Conservation (phyloP, 495 filamentous ascomycete genomes). For the Talaromyces nanjingensis region DNA sequence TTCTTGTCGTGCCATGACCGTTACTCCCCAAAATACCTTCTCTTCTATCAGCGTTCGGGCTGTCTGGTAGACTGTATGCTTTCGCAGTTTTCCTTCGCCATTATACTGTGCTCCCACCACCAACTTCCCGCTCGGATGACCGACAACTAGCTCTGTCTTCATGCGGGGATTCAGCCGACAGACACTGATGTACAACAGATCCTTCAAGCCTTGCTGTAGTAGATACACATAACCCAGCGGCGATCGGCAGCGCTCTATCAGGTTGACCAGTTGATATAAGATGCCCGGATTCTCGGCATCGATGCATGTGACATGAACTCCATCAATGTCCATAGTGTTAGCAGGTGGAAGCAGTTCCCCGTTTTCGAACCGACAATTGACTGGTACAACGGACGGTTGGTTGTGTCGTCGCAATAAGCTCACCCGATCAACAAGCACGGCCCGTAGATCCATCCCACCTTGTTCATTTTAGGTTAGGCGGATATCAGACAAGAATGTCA, state of each 20-base stretch:
- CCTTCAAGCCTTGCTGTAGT: neutral
- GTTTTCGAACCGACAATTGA: conserved; percentile 39
- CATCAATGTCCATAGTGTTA: conserved; percentile 46
- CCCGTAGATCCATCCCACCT: neutral
- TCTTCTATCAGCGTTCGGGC: neutral
- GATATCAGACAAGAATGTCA: neutral
- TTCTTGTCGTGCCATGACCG: neutral
- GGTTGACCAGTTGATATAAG: conserved; percentile 16
- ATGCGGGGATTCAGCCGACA: neutral
- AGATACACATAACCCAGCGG: neutral
- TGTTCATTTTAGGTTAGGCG: neutral
- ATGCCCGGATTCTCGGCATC: conserved; percentile 65
- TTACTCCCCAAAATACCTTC: neutral
- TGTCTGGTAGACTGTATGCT: neutral
- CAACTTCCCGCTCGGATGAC: neutral
- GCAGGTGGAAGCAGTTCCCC: conserved; percentile 61
- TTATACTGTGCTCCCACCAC: neutral
- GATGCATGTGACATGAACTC: conserved; percentile 47
- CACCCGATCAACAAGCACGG: neutral
- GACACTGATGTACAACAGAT: neutral
- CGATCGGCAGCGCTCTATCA: neutral
- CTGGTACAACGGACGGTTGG: too few species aligned
- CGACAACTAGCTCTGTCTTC: neutral
- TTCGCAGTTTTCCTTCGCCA: neutral
- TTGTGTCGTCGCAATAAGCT: neutral